Evolutionary conservation across 306 rosid species (phyloP).

Genomic region (Morella rubra): DNA sequence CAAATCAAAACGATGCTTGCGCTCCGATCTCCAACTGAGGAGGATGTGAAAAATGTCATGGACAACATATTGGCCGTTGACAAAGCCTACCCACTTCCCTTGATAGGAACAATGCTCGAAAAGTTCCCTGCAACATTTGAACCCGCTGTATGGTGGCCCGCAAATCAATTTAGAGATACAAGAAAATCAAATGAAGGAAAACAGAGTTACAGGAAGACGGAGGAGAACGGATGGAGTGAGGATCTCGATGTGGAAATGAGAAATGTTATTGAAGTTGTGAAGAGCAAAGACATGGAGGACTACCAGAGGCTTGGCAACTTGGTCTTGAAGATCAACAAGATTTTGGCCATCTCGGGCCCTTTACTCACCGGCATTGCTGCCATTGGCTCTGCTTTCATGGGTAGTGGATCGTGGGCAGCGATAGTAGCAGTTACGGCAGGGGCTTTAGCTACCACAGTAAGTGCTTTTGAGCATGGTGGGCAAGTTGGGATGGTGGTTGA

Average conservation of each 20-base stretch:
- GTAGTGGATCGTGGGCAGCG: conserved; percentile 19
- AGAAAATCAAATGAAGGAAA: conserved; percentile 18
- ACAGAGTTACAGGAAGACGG: conserved; percentile 16
- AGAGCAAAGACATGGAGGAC: conserved; percentile 41
- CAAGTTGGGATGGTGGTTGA: conserved; percentile 54
- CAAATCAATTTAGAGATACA: too few species aligned
- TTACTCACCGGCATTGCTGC: conserved; percentile 43
- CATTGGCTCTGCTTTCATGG: conserved; percentile 26
- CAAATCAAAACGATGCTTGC: conserved; percentile 29
- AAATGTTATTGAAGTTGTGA: conserved; percentile 25
- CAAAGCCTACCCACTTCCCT: conserved; percentile 51
- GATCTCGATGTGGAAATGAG: conserved; percentile 37
- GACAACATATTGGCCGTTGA: conserved; percentile 38
- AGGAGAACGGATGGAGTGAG: conserved; percentile 41
- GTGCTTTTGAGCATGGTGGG: conserved; percentile 38
- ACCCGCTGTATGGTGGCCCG: conserved; percentile 59
- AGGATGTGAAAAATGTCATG: conserved; percentile 31
- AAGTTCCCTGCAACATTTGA: conserved; percentile 37
- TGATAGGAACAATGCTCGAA: conserved; percentile 51
- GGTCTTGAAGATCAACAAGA: conserved; percentile 39
- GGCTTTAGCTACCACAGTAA: conserved; percentile 34
- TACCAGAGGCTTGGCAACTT: conserved; percentile 44
- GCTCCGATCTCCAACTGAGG: conserved; percentile 18
- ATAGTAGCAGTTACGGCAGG: conserved; percentile 37
- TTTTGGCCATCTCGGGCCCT: conserved; percentile 43